A percentile compares a stretch with the other conserved stretches of the same genome.
Evolutionary conservation across 768 basidiomycete genomes (phyloP).

Genomic region (Termitomyces sp.): DNA sequence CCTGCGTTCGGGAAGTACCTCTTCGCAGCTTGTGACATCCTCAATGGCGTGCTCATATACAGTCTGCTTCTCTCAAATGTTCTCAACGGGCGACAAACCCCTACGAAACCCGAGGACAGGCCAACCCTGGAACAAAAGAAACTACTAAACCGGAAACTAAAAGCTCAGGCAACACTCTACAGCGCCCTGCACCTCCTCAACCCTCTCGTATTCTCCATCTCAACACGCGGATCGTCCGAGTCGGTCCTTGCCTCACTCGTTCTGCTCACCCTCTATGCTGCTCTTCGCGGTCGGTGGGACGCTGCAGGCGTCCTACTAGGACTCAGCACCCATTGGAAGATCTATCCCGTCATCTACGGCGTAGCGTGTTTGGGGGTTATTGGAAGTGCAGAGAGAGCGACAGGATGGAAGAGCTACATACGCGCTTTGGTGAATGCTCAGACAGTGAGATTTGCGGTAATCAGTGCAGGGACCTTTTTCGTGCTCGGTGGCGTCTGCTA

Average conservation of each 20-base stretch:
- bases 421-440: conserved; percentile 40
- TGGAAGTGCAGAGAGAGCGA: conserved; percentile 15
- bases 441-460: conserved; percentile 58
- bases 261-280: conserved; percentile 59
- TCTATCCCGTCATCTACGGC: conserved; percentile 92
- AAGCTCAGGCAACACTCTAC: conserved; percentile 44
- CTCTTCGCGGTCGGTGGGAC: conserved; percentile 55
- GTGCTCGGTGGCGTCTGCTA: conserved; percentile 63
- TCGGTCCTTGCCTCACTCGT: conserved; percentile 79
- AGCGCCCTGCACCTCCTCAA: conserved; percentile 80
- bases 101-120: not conserved
- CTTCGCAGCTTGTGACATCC: conserved; percentile 79
- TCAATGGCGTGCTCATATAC: conserved; percentile 73
- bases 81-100: conserved; percentile 19
- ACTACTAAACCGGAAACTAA: not conserved
- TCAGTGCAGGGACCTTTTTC: conserved; percentile 68
- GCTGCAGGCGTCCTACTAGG: conserved; percentile 71
- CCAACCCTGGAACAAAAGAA: not conserved
- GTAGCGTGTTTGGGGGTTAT: conserved; percentile 66
- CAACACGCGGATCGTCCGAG: conserved; percentile 95
- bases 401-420: conserved; percentile 25
- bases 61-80: conserved; percentile 48
- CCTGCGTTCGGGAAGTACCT: conserved; percentile 88
- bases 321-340: conserved; percentile 91
- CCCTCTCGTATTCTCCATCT: conserved; percentile 93